Base-by-base conservation (phyloP, 805 yeast species). In the Wickerhamiella kazuoi region DNA sequence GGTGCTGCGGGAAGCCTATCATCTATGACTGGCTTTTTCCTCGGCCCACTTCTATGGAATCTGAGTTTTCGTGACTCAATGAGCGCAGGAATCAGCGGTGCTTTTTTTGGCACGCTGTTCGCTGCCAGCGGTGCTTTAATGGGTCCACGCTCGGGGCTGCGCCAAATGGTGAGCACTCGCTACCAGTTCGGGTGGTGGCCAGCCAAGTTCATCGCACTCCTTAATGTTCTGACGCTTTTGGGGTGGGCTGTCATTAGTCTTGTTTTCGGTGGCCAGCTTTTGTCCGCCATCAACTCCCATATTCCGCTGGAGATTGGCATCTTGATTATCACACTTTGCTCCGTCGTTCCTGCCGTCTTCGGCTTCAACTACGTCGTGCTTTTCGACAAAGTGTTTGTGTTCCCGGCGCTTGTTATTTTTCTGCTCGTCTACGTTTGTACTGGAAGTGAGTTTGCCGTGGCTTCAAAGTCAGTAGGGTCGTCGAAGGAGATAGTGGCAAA, bases 171-270 rank as follows among this genome's bases (percentile, higher is more conserved):
- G 8, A 68, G 80, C 18, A 77, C 84, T 1, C 65, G 93, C 45
- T 81, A 68, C 48, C 61, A 81, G 35, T 83, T 82, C 54, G 95
- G 95, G 1, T 77, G 86, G 74, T 79, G 78, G 76, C 72, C 76
- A 47, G 84, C 83, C 30, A 77, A 79, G 55, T 62, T 81, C 40
- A 79, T 81, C 35, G 75, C 82, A 4, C 55, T 83, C 32, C 71
- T 79, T 30, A 70, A 81, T 34, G 72, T 79, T 42, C 56, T 79
- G 33, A 93, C 94, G 37, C 77, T 78, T 14, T 55, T 80, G 49
- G 94, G 94, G n/a, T 83, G 94, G 94, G 72, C 87, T n/a, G 76
- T 83, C 28, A 84, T 82, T n/a, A 82, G 81, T 53, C 71, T 79
- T 48, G 90, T 82, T 36, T 75, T 81, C 41, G 94, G 93, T 30